Evolutionary conservation across 257 asterid genomes (phyloP).

Genomic region (Misopates orontium): DNA sequence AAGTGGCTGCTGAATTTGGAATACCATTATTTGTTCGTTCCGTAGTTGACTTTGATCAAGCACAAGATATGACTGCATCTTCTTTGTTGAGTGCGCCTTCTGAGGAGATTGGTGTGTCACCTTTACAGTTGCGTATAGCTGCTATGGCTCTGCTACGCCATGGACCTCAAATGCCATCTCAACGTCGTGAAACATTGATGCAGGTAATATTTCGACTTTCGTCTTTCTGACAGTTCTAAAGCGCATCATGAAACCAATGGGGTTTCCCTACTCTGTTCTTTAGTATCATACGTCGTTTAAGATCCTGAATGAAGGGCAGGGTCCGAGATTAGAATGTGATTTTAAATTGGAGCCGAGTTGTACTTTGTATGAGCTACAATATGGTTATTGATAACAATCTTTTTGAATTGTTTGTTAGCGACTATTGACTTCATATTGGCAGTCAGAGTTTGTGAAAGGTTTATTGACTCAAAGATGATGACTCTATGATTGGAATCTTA

Average conservation of each 20-base stretch:
- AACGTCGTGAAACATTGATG: conserved; percentile 78
- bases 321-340: not conserved
- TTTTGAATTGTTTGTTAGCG: not conserved
- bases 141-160: conserved; percentile 94
- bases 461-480: not conserved
- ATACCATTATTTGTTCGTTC: conserved; percentile 74
- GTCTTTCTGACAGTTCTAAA: not conserved
- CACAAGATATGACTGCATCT: conserved; percentile 34
- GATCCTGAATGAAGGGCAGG: not conserved
- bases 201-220: conserved; percentile 44
- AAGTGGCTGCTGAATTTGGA: conserved; percentile 69
- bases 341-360: conserved; percentile 1
- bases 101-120: conserved; percentile 81
- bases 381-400: not conserved
- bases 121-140: conserved; percentile 83
- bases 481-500: not conserved
- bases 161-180: conserved; percentile 79
- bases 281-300: no score
- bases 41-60: conserved; percentile 56
- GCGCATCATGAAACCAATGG: not conserved
- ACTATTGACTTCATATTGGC: not conserved
- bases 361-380: not conserved
- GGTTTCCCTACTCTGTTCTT: no score
- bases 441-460: not conserved
- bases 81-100: conserved; percentile 35